Percentiles rank a stretch among this genome's conserved stretches.
Evolutionary conservation across 2,329 filamentous ascomycete genomes (phyloP).

Genomic region (Phoma sp.): DNA sequence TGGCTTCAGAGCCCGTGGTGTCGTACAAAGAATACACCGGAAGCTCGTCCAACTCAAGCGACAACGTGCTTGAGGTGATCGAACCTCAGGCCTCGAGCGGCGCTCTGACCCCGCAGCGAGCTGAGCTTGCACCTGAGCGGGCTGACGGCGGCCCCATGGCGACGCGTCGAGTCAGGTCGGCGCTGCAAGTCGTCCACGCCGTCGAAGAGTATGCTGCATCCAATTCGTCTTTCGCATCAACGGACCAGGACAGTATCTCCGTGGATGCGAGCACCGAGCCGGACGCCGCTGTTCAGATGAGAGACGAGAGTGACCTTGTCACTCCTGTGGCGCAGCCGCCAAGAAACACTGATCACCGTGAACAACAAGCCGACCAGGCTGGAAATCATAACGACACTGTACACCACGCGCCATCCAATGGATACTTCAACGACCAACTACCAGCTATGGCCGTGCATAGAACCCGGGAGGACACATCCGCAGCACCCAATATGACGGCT

Average conservation of each 20-base stretch:
- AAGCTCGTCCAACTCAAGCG: slow-evolving; percentile 9
- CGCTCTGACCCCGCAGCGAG: slow-evolving; percentile 11
- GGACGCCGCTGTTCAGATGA: slow-evolving; percentile 32
- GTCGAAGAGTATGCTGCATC: slow-evolving; percentile 38
- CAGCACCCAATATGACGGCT: slow-evolving; percentile 20
- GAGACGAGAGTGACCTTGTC: slow-evolving; percentile 32
- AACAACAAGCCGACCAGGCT: slow-evolving; percentile 26
- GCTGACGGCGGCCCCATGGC: slow-evolving; percentile 9
- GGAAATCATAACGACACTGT: slow-evolving; percentile 18
- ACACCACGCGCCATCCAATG: slow-evolving; percentile 18
- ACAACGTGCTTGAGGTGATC: slow-evolving; percentile 4
- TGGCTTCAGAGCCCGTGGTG: slow-evolving; percentile 11
- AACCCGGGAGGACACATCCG: slow-evolving; percentile 21
- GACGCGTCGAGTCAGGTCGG: slow-evolving; percentile 23
- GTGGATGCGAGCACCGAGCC: slow-evolving; percentile 34
- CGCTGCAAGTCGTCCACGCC: slow-evolving; percentile 41
- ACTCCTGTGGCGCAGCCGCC: slow-evolving; percentile 38
- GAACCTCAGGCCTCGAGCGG: slow-evolving; percentile 11
- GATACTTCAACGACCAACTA: slow-evolving; percentile 19
- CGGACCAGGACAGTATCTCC: slow-evolving; percentile 36
- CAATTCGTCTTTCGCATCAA: slow-evolving; percentile 41
- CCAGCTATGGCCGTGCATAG: slow-evolving; percentile 14
- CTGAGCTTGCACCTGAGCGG: slow-evolving; percentile 8
- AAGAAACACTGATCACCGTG: slow-evolving; percentile 18
- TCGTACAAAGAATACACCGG: slow-evolving; percentile 15